Evolutionary conservation across 108 stramenopile genomes (phyloP), one percentile per base, ranked within the genome.

Genomic region (Nannochloropsis oceanica): DNA sequence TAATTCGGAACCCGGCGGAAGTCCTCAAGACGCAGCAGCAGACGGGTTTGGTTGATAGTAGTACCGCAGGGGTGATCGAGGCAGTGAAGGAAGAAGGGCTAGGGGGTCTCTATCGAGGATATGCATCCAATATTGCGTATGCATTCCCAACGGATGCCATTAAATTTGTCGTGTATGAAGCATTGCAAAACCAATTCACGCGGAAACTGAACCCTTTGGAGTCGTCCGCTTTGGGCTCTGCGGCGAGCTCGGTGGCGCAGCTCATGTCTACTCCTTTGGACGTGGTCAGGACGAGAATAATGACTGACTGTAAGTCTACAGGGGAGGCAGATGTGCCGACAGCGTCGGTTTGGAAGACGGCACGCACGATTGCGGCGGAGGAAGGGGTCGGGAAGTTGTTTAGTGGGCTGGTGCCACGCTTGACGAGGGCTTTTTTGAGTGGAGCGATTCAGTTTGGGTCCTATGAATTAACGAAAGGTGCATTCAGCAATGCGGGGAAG

Each of bases 361-460:
- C 86, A 25, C 25, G 13, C 27, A 84, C 27, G 12, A 87, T 89
- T 14, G 22, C 44, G 2, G 27, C 25, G 8, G 86, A 86, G 79
- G 89, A 90, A 18, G 88, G 89, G 26, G 44, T 84, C 12, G 85
- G 27, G 2, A 85, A 42, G 79, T 83, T 90, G 13, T 90, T 87
- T 81, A 79, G 84, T 14, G 90, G 90, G 12, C 46, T 44, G 25
- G 26, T 44, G n/a, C 90, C 89, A 25, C 87, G 90, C 18, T 22
- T 91, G 13, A 44, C 84, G 20, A 87, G 90, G 26, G 87, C 89
- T 25, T 81, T 88, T 13, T n/a, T 90, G 26, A 85, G 86, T 59
- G 90, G 90, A 14, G 89, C 84, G 13, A 59, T 91, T 43, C 90
- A 91, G 81, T 91, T 91, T 44, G 87, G 87, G 8, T 46, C 89